Conservation (phyloP, 106 monocot genomes). For the Gastrodia elata region DNA sequence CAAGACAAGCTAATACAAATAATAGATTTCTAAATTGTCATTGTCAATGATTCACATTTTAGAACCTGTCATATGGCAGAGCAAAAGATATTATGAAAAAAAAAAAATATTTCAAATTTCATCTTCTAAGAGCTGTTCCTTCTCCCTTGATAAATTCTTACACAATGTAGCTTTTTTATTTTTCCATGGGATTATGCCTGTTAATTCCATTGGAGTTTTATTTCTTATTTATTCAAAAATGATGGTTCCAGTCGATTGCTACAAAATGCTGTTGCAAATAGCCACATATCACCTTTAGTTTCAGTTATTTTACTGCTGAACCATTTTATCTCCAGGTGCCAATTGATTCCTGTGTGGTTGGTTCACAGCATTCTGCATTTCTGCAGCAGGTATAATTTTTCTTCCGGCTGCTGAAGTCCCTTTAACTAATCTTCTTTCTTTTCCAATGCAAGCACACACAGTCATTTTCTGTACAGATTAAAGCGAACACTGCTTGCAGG, state of each 20-base stretch:
- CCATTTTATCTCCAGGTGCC: conserved; percentile 54
- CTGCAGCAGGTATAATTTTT: conserved; percentile 78
- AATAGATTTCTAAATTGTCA: too few species aligned
- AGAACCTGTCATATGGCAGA: too few species aligned
- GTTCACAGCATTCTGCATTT: conserved; percentile 86
- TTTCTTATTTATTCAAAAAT: background rate
- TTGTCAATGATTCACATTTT: too few species aligned
- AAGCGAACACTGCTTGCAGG: conserved; percentile 41
- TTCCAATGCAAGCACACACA: too few species aligned
- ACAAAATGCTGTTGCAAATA: background rate
- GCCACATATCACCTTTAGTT: background rate
- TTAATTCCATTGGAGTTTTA: background rate
- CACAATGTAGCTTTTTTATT: background rate
- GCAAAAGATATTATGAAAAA: too few species aligned
- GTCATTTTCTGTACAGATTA: background rate
- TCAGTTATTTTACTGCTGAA: background rate
- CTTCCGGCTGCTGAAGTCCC: background rate
- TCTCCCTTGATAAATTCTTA: too few species aligned
- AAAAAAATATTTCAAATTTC: too few species aligned
- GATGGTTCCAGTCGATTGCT: background rate
- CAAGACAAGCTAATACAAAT: too few species aligned
- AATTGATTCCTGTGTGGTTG: conserved; percentile 89
- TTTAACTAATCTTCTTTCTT: background rate
- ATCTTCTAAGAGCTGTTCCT: too few species aligned
- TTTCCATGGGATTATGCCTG: background rate